Conservation (phyloP, 345 rosid genomes). For the Aegle marmelos region DNA sequence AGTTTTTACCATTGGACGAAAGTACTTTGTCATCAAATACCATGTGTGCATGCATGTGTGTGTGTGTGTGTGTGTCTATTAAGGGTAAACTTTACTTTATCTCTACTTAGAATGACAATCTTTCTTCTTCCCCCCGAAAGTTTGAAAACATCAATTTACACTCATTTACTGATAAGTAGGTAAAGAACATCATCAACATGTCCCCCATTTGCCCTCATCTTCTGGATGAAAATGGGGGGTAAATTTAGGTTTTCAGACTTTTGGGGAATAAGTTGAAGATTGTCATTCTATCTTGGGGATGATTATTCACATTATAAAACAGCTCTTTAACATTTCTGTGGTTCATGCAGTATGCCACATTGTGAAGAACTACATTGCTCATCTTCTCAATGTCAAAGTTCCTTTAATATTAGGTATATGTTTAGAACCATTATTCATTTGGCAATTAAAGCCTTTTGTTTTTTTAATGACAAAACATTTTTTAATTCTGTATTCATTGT, state of each 20-base stretch:
- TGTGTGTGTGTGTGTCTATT: too few relatives aligned
- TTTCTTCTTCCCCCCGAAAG: too few relatives aligned
- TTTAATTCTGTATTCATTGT: background rate
- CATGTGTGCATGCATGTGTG: background rate
- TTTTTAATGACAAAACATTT: background rate
- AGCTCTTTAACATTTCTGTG: background rate
- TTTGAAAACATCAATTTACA: too few relatives aligned
- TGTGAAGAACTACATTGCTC: conserved; percentile 89
- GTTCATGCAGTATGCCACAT: conserved; percentile 68
- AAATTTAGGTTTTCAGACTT: too few relatives aligned
- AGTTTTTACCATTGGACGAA: background rate
- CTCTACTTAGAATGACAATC: too few relatives aligned
- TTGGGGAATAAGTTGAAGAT: too few relatives aligned
- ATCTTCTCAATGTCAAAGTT: conserved; percentile 60
- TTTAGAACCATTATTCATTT: background rate
- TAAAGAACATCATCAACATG: too few relatives aligned
- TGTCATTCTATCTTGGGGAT: too few relatives aligned
- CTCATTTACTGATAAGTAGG: too few relatives aligned
- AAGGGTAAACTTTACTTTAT: too few relatives aligned
- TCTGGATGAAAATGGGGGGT: too few relatives aligned
- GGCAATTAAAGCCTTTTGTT: background rate
- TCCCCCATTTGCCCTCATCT: too few relatives aligned
- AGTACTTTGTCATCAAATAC: background rate
- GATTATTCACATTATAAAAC: background rate
- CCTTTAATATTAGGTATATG: conserved; percentile 80